Base-by-base conservation (phyloP, 2,329 filamentous ascomycete genomes). In the Helminthosporium solani region DNA sequence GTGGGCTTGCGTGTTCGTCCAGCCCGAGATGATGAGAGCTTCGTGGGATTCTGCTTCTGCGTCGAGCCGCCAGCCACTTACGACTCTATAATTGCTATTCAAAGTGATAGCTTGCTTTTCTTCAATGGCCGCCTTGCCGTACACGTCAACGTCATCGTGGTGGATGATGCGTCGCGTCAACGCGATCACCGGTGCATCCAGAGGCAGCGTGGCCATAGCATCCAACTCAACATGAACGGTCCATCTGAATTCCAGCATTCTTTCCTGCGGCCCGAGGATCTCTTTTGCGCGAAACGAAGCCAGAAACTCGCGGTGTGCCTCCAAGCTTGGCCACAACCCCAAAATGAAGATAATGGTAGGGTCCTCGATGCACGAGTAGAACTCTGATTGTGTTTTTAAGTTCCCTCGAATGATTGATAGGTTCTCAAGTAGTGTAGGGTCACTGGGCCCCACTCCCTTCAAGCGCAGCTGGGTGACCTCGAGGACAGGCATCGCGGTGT, bases 311-410 rank as follows among this genome's bases (percentile, higher is more conserved):
- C 50, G 34, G 49, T 66, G 63, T 1, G 62, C 58, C 23, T 61
- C 49, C 37, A 67, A 51, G 42, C 44, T 57, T 39, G 55, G 56
- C 63, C 63, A 68, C 38, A 64, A 43, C 11, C 65, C 64, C 41
- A 65, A 49, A 58, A 67, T 64, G 54, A 59, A 67, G 40, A 66
- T 44, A 36, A 61, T 42, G 27, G 51, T 45, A 41, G 62, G 49
- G 37, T 64, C 60, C 42, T 65, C 47, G 48, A 63, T 51, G 53
- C 60, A 64, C 42, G 42, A 51, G 54, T 64, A 66, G 50, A 66
- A 66, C 25, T 50, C 52, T 8, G 63, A 64, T 27, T 56, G 57
- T 27, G 54, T 66, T 12, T 60, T 50, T 42, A 66, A 46, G 40
- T 49, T 57, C 30, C 42, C 51, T 50, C 62, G 63, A 35, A 60